Percentiles rank a stretch among this genome's conserved stretches.
These are phyloP conservation scores for Skeletonema potamos DNA, from an alignment of 108 stramenopile genomes.

Conservation along the genomic window DNA sequence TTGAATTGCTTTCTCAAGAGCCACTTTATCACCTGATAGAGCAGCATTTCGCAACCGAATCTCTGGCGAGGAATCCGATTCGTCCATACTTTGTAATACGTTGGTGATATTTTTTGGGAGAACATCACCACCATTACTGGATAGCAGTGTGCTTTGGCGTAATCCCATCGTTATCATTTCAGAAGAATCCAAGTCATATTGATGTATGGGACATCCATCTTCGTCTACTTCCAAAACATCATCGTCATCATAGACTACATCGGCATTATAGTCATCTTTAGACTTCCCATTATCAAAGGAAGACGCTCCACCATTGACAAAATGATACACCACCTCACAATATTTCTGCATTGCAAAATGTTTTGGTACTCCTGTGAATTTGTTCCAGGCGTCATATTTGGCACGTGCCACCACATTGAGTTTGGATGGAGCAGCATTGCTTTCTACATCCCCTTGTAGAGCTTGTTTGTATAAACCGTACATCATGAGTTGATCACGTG, in stretches of 20 bases:
- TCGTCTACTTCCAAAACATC: constrained; percentile 44
- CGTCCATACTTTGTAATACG: too few species aligned
- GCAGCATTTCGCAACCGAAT: constrained; percentile 54
- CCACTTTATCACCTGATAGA: constrained; percentile 31
- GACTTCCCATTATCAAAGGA: background rate
- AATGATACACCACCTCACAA: constrained; percentile 60
- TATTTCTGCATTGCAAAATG: constrained; percentile 62
- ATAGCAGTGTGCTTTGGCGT: constrained; percentile 32
- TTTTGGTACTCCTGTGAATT: constrained; percentile 52
- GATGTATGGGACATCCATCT: constrained; percentile 56
- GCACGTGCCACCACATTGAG: constrained; percentile 64
- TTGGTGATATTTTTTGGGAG: background rate
- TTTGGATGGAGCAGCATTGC: constrained; percentile 36
- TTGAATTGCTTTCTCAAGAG: constrained; percentile 31
- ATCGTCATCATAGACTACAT: constrained; percentile 38
- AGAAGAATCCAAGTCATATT: constrained; percentile 29
- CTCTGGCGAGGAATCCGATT: constrained; percentile 21
- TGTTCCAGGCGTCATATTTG: constrained; percentile 74
- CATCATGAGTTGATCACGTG: constrained; percentile 73
- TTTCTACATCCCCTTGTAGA: constrained; percentile 63
- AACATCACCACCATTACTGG: background rate
- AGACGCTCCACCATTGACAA: constrained; percentile 34
- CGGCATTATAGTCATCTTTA: constrained; percentile 25
- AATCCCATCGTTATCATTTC: constrained; percentile 37
- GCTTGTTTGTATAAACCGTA: constrained; percentile 93